Percentiles rank a stretch among this genome's conserved stretches.
phyloP scores from a whole-genome alignment of 495 filamentous ascomycete genomes.

The Haplographium delicatum region DNA sequence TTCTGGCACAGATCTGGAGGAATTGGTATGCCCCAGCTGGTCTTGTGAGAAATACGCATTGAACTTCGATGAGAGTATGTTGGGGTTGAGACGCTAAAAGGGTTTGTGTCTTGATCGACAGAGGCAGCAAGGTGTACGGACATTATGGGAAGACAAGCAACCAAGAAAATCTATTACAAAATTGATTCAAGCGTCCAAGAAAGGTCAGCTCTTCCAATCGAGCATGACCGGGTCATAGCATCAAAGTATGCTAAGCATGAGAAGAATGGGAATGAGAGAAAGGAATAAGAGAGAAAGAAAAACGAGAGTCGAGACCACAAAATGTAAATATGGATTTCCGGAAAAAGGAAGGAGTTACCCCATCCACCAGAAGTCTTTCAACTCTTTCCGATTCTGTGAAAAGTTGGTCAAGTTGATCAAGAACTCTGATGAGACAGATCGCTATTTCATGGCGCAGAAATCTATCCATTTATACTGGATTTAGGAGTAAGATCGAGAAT shows the following conservation, averaged over 20 bases:
- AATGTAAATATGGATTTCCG: not conserved
- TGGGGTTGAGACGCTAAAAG: slow-evolving; percentile 24
- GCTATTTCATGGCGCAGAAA: no score
- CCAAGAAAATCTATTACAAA: slow-evolving; percentile 34
- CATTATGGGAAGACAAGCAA: slow-evolving; percentile 26
- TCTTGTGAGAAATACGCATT: slow-evolving; percentile 29
- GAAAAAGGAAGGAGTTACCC: slow-evolving; percentile 1
- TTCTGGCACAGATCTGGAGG: slow-evolving; percentile 24
- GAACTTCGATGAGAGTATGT: slow-evolving; percentile 30
- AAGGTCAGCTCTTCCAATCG: slow-evolving; percentile 31
- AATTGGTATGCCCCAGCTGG: slow-evolving; percentile 30
- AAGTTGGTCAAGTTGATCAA: no score
- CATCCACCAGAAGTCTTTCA: no score
- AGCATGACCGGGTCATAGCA: slow-evolving; percentile 23
- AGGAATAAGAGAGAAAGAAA: not conserved
- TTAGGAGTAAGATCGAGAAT: no score
- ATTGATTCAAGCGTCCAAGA: slow-evolving; percentile 33
- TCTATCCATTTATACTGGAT: no score
- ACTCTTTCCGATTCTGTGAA: no score
- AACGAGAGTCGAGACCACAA: not conserved
- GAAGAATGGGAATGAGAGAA: slow-evolving; percentile 24
- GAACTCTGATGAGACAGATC: no score
- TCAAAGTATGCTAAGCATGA: slow-evolving; percentile 27
- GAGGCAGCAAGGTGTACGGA: slow-evolving; percentile 13
- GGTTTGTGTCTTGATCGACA: slow-evolving; percentile 7